Base-by-base conservation (phyloP, 139 green algal genomes). In the Closterium sp. region DNA sequence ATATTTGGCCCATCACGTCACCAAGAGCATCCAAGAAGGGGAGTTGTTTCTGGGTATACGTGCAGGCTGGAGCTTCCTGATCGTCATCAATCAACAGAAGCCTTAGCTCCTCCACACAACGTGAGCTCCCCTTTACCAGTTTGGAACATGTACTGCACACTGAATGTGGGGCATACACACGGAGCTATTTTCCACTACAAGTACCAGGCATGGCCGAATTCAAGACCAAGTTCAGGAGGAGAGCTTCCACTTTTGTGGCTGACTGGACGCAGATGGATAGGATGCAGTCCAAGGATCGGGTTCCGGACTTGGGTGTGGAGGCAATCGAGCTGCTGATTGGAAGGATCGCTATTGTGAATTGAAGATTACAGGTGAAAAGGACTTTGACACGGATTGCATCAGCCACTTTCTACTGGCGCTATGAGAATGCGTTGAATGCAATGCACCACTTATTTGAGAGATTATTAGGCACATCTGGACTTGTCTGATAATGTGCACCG, bases 101-200 rank as follows among this genome's bases (percentile, higher is more conserved):
- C 84, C 13, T 17, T 87, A 29, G 84, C 0, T 30, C 84, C 84
- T 29, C 84, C 84, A 0, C 84, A 32, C n/a, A 87, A 87, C 21
- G 84, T 87, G 27, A 30, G 19, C 84, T 31, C 22, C 84, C 31
- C 84, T 87, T 87, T 9, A 30, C 28, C 0, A 30, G 84, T 21
- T 30, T 87, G 28, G 9, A 87, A 31, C 84, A 87, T 87, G 9
- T 87, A 29, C 84, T 87, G 84, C 84, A 87, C n/a, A 29, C 2
- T 87, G 27, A 32, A 29, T 30, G 9, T 87, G 27, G 84, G 84
- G 5, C 84, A 30, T 17, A 87, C 0, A 6, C n/a, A 29, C 19
- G 84, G 27, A 32, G 84, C 84, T 30, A 87, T 87, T 87, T 87
- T 87, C 84, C 84, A 87, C 84, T 87, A 87, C 84, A 87, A 87